Base-by-base conservation (phyloP, 2,329 filamentous ascomycete species). In the Graphiopsis chlorocephala region DNA sequence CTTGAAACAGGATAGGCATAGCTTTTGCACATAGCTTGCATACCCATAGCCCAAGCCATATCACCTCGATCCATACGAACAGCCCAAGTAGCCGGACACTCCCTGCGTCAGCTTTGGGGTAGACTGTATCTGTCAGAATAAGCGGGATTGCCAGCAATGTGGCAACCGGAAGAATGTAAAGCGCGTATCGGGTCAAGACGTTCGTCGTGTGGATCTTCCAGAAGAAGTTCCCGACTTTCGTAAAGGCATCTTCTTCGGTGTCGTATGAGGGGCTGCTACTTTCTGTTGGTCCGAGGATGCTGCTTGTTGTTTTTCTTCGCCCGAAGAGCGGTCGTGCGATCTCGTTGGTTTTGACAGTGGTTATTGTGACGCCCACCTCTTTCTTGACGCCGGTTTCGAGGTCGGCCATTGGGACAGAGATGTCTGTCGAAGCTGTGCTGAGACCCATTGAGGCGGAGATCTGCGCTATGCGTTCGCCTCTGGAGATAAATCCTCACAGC, bases 1-100 rank as follows among this genome's bases (percentile, higher is more conserved):
- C 88, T 82, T 90, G 88, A 76, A 91, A 91, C 60, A 86, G 68
- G 45, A 79, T 76, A 0, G 89, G 88, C 2, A 90, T 73, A 15
- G 85, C 73, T 74, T 86, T 86, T 15, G 88, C 85, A 12, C 87
- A 81, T 50, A 90, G 77, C 78, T 91, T 91, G 68, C 85, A 87
- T 17, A 82, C 79, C 89, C 89, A 91, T 10, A 90, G 81, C 7
- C 84, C 82, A 42, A 88, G 77, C 89, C 89, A 91, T 33, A 88
- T 82, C n/a, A 89, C 81, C 72, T 90, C 85, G 69, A 91, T 83
- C 89, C 88, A 90, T 57, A 89, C 78, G 70, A 90, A 90, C 53
- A 91, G 80, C 55, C 83, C 76, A 71, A 88, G 85, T 12, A 90
- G 80, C 3, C 82, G 79, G 28, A 77, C 73, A 7, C 70, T 68